These are phyloP conservation scores for Lentinula detonsa DNA, from an alignment of 768 basidiomycete genomes.

Conservation along the genomic window DNA sequence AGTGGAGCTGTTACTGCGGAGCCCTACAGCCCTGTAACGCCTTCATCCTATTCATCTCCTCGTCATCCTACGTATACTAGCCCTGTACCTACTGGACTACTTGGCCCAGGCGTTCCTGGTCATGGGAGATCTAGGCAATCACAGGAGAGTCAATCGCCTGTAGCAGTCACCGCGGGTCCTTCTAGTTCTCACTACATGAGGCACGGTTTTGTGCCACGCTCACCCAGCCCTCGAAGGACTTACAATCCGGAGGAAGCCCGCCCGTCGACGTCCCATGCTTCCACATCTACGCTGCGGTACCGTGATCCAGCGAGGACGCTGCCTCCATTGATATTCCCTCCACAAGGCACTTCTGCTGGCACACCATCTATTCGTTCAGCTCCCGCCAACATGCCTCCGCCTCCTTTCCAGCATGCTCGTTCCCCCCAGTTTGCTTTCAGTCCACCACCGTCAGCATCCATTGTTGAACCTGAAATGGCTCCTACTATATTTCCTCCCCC, in stretches of 20 bases:
- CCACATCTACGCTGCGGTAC: constrained; percentile 7
- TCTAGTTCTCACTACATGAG: neutral
- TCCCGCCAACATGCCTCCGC: neutral
- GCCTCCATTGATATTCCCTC: constrained; percentile 24
- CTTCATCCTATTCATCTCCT: neutral
- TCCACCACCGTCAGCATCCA: constrained; percentile 6
- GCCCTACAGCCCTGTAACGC: neutral
- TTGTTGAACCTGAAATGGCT: constrained; percentile 12
- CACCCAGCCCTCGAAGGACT: constrained; percentile 1
- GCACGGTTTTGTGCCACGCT: neutral
- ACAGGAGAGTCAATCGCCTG: constrained; percentile 8
- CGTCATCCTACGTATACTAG: constrained; percentile 4
- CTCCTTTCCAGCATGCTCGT: constrained; percentile 8
- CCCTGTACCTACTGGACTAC: constrained; percentile 30
- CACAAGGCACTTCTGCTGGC: neutral
- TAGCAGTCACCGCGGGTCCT: neutral
- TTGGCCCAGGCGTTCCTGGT: constrained; percentile 54
- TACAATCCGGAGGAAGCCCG: neutral
- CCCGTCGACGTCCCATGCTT: neutral
- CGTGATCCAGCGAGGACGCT: constrained; percentile 27
- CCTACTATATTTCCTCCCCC: constrained; percentile 42
- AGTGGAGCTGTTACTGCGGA: neutral
- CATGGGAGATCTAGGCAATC: constrained; percentile 17
- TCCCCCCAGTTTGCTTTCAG: constrained; percentile 28
- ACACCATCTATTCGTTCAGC: neutral